phyloP scores from a whole-genome alignment of 2,329 filamentous ascomycete genomes.

The Chaetomium sp. region DNA sequence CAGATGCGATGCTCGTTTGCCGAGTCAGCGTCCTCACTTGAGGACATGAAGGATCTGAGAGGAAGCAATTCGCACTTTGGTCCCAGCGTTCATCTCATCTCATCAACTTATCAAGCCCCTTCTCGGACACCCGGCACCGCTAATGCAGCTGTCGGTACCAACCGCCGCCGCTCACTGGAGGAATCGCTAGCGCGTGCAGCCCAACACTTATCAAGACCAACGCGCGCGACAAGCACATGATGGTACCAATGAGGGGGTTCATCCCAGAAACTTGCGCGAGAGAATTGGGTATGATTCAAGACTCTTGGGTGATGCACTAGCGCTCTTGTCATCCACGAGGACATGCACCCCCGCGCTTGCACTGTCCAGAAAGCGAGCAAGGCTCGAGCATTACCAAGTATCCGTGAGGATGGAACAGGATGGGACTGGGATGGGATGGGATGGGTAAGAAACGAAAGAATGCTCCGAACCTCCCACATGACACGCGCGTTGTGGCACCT shows the following conservation, averaged over 20 bases:
- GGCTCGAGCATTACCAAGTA: too few species aligned
- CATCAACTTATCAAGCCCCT: neutral
- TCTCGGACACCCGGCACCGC: constrained; percentile 9
- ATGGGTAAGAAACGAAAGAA: constrained; percentile 1
- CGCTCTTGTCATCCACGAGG: constrained; percentile 15
- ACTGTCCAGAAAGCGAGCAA: neutral
- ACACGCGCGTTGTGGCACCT: constrained; percentile 13
- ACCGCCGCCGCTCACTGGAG: constrained; percentile 5
- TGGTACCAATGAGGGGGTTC: neutral
- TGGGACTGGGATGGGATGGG: neutral
- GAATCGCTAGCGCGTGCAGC: neutral
- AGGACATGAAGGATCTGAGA: neutral
- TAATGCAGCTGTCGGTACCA: constrained; percentile 17
- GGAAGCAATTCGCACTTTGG: constrained; percentile 6
- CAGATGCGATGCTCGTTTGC: neutral
- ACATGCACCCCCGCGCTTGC: constrained; percentile 13
- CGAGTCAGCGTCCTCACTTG: neutral
- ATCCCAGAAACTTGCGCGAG: neutral
- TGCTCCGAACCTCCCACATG: constrained; percentile 15
- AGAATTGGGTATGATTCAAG: neutral
- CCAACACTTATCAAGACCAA: neutral
- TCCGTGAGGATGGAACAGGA: too few species aligned
- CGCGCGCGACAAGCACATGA: neutral
- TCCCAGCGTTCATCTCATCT: neutral
- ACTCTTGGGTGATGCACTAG: constrained; percentile 4